These are phyloP conservation scores for Aspergillus fischeri DNA, from an alignment of 2,329 filamentous ascomycete species.

Conservation along the genomic window DNA sequence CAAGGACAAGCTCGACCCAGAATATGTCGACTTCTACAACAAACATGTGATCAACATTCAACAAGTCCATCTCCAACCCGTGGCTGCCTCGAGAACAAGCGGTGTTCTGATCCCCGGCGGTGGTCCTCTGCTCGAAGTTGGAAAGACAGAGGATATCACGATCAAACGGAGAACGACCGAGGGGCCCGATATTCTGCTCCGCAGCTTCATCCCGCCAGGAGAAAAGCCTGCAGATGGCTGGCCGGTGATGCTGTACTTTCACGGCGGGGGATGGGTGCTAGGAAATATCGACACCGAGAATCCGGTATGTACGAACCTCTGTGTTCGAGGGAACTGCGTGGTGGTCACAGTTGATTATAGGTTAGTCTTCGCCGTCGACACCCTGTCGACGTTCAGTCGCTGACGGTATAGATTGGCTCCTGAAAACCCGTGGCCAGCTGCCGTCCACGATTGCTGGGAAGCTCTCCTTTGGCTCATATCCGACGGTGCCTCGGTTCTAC, in stretches of 20 bases:
- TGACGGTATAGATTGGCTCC: constrained; percentile 47
- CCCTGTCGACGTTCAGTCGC: not conserved
- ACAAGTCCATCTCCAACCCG: constrained; percentile 53
- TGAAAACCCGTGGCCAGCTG: constrained; percentile 54
- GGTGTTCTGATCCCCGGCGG: constrained; percentile 52
- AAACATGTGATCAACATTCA: constrained; percentile 48
- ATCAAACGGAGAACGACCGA: constrained; percentile 43
- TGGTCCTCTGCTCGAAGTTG: constrained; percentile 48
- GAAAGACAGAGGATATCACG: constrained; percentile 43
- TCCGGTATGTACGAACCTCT: constrained; percentile 53
- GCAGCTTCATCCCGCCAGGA: constrained; percentile 50
- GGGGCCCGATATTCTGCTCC: constrained; percentile 47
- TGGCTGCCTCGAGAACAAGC: constrained; percentile 49
- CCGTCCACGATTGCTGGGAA: constrained; percentile 56
- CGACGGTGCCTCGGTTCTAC: constrained; percentile 32
- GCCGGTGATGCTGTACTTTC: constrained; percentile 55
- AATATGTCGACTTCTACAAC: constrained; percentile 54
- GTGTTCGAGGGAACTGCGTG: constrained; percentile 47
- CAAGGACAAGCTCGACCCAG: constrained; percentile 43
- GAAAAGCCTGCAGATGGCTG: constrained; percentile 45
- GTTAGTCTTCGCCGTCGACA: constrained; percentile 26
- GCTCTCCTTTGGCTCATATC: constrained; percentile 48
- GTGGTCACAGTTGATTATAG: constrained; percentile 56
- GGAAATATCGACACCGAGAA: constrained; percentile 58
- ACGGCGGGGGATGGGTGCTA: constrained; percentile 58